Conservation (phyloP, 352 stramenopile genomes). For the Thalassiosira pacifica region DNA sequence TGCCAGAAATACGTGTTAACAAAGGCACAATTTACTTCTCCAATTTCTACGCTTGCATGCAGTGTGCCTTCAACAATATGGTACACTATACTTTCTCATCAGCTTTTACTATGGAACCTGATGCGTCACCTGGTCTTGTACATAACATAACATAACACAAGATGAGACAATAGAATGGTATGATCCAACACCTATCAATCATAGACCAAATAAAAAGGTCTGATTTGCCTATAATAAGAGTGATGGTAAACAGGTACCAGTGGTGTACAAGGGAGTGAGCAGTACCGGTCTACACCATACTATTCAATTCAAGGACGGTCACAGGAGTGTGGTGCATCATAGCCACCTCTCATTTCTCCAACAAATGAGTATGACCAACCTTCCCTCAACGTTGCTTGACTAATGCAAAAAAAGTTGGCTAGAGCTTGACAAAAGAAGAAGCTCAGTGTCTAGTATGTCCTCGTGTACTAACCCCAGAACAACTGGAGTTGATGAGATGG, state of each 20-base stretch:
- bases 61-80: neutral
- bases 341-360: neutral
- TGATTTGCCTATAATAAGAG: constrained; percentile 11
- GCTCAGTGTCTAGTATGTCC: neutral
- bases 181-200: too few relatives aligned
- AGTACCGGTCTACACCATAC: constrained; percentile 20
- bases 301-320: neutral
- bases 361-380: neutral
- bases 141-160: too few relatives aligned
- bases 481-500: constrained; percentile 44
- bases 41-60: constrained; percentile 21
- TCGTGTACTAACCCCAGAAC: constrained; percentile 15
- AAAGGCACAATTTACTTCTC: constrained; percentile 18
- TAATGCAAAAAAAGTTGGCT: constrained; percentile 34
- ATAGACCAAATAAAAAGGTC: too few relatives aligned
- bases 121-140: neutral
- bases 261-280: constrained; percentile 32
- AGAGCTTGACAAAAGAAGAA: constrained; percentile 27
- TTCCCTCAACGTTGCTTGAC: neutral
- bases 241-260: constrained; percentile 5
- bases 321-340: neutral
- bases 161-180: too few relatives aligned
- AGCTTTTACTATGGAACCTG: neutral
- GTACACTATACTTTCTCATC: constrained; percentile 38
- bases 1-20: constrained; percentile 30